Evolutionary conservation across 768 basidiomycete genomes (phyloP).

Genomic region (Russula olivacea): DNA sequence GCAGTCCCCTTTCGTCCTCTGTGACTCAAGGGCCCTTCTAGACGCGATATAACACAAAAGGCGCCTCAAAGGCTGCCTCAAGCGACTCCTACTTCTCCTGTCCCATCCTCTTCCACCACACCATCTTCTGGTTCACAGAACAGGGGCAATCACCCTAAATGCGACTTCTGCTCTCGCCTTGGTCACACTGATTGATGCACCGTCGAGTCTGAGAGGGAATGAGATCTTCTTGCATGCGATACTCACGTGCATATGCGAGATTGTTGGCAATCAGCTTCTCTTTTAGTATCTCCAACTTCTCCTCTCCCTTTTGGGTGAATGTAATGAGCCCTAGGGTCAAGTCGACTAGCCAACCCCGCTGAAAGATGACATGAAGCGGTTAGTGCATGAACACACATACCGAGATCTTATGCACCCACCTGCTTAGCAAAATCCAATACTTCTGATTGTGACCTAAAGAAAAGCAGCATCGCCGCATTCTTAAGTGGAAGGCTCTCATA

Average conservation of each 20-base stretch:
- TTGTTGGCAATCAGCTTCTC: conserved; percentile 75
- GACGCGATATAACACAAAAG: too few species aligned
- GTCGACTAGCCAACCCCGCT: conserved; percentile 86
- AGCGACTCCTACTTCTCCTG: too few species aligned
- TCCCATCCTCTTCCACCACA: too few species aligned
- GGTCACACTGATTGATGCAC: too few species aligned
- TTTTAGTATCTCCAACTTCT: conserved; percentile 80
- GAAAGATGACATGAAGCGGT: conserved; percentile 15
- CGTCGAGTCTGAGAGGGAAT: too few species aligned
- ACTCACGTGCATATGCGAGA: conserved; percentile 74
- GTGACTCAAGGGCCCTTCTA: too few species aligned
- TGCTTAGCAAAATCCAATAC: conserved; percentile 75
- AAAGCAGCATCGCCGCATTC: conserved; percentile 85
- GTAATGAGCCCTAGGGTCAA: conserved; percentile 60
- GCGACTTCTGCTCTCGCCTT: too few species aligned
- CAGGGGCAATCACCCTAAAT: too few species aligned
- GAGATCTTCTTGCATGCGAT: too few species aligned
- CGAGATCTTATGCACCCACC: conserved; percentile 38
- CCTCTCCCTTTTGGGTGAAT: conserved; percentile 78
- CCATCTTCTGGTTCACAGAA: too few species aligned
- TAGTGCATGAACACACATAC: not conserved
- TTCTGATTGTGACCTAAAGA: conserved; percentile 81
- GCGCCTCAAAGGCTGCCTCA: too few species aligned
- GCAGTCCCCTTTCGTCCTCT: too few species aligned
- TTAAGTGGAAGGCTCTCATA: conserved; percentile 87